Percentiles rank a stretch among this genome's conserved stretches.
phyloP scores from a whole-genome alignment of 1,284 basidiomycete genomes.

The Moesziomyces globuligerus region DNA sequence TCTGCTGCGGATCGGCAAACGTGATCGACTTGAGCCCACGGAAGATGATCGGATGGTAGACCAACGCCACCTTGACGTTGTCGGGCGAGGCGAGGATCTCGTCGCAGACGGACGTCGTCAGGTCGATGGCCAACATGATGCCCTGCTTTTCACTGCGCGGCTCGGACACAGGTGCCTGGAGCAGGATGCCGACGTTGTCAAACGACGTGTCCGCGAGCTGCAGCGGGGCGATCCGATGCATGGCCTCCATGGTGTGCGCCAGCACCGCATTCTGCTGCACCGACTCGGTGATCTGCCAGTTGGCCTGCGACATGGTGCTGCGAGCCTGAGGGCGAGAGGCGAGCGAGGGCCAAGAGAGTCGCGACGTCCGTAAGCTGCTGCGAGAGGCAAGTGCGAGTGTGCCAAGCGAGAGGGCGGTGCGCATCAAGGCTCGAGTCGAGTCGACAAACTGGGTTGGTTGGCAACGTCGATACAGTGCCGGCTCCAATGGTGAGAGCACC shows the following conservation, averaged over 20 bases:
- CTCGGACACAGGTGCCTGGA: conserved; percentile 33
- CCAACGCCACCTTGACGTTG: conserved; percentile 73
- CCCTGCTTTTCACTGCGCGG: conserved; percentile 26
- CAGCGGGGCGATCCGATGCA: conserved; percentile 53
- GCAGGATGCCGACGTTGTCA: conserved; percentile 64
- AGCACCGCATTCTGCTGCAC: conserved; percentile 32
- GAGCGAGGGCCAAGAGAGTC: too few species aligned
- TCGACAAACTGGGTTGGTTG: too few species aligned
- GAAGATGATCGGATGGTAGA: conserved; percentile 84
- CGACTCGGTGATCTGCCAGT: conserved; percentile 46
- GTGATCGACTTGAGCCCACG: conserved; percentile 81
- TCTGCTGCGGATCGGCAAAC: conserved; percentile 80
- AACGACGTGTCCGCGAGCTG: conserved; percentile 58
- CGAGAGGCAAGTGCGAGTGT: not conserved
- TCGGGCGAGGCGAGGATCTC: conserved; percentile 53
- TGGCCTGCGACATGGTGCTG: conserved; percentile 29
- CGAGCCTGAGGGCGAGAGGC: conserved; percentile 1
- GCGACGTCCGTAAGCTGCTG: too few species aligned
- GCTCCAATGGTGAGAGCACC: too few species aligned
- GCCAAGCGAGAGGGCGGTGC: not conserved
- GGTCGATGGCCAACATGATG: conserved; percentile 63
- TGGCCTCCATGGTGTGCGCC: conserved; percentile 30
- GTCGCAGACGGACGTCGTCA: conserved; percentile 60
- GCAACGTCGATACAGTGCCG: too few species aligned
- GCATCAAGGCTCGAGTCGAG: too few species aligned